phyloP scores from a whole-genome alignment of 2,329 filamentous ascomycete species.

The Colletotrichum sp. region DNA sequence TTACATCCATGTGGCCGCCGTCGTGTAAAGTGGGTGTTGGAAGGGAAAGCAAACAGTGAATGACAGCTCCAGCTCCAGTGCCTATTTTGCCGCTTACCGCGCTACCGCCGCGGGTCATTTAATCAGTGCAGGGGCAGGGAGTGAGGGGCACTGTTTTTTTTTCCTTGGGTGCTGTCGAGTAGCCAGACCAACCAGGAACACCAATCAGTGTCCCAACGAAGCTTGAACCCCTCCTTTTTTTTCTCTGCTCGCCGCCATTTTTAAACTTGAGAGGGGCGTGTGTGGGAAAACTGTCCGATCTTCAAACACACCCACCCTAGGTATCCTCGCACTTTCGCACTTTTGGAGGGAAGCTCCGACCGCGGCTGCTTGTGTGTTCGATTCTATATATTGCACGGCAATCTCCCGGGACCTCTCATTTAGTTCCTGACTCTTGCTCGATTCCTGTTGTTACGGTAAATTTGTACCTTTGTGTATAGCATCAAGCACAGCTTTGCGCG shows the following conservation, averaged over 20 bases:
- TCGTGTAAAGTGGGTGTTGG: not conserved
- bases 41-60: not conserved
- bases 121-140: not conserved
- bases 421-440: not conserved
- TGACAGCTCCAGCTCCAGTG: not conserved
- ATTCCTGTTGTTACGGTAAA: not conserved
- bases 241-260: not conserved
- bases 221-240: not conserved
- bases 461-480: not conserved
- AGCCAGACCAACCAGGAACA: not conserved
- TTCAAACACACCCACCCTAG: not conserved
- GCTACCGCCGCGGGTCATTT: not conserved
- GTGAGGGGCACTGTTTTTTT: not conserved
- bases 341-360: not conserved
- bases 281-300: not conserved
- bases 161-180: not conserved
- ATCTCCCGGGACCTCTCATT: not conserved
- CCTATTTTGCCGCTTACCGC: not conserved
- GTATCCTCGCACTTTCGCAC: not conserved
- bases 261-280: not conserved
- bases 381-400: not conserved
- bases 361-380: not conserved
- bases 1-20: not conserved
- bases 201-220: not conserved
- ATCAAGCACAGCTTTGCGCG: not conserved